Percentiles rank a stretch among this genome's conserved stretches.
Evolutionary conservation across 192 early-diverging fungal genomes (phyloP).

Genomic region (Backusella psychrophila): DNA sequence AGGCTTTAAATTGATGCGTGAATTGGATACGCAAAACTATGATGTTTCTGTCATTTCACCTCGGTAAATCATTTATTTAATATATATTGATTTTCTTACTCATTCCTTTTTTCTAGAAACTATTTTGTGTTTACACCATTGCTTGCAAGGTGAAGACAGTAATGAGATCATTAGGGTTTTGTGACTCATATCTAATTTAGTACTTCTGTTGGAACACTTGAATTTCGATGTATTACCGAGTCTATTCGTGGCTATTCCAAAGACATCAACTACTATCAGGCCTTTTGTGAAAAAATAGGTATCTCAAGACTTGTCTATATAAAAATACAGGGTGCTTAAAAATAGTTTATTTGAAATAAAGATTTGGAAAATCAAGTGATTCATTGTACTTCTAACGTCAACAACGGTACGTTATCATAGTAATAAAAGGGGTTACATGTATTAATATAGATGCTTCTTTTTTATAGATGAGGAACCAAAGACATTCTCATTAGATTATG

Average conservation of each 20-base stretch:
- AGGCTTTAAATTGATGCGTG: conserved; percentile 71
- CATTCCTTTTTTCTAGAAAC: conserved; percentile 44
- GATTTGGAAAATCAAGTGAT: conserved; percentile 43
- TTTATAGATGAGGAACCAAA: conserved; percentile 5
- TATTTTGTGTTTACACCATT: conserved; percentile 89
- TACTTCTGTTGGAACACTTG: conserved; percentile 81
- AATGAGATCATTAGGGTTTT: not conserved
- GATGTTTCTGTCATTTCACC: conserved; percentile 80
- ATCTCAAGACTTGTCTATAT: not conserved
- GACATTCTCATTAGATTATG: conserved; percentile 62
- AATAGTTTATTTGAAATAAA: not conserved
- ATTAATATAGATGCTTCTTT: not conserved
- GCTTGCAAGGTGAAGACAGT: conserved; percentile 52
- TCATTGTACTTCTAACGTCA: conserved; percentile 40
- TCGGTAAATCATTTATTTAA: conserved; percentile 37
- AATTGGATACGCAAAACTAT: conserved; percentile 63
- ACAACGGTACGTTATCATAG: conserved; percentile 20
- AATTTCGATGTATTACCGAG: conserved; percentile 85
- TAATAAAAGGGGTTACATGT: not conserved
- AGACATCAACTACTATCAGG: conserved; percentile 66
- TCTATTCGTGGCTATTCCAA: conserved; percentile 62
- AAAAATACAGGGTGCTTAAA: not conserved
- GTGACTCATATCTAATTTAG: conserved; percentile 25
- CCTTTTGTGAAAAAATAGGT: conserved; percentile 53
- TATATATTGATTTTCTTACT: not conserved